Evolutionary conservation across 1,284 basidiomycete species (phyloP).

Genomic region (Leccinum laetum): DNA sequence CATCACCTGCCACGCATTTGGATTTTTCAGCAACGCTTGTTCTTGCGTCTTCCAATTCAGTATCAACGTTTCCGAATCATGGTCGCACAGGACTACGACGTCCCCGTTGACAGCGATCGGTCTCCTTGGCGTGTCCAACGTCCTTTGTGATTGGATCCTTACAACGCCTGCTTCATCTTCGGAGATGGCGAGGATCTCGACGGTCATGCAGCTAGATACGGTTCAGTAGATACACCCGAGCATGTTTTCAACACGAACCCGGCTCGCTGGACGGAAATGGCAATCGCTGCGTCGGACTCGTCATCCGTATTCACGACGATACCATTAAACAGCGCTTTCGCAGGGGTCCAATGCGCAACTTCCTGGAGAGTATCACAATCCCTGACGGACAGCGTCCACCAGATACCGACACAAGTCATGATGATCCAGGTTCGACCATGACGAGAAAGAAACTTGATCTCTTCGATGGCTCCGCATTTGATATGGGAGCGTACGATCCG

Average conservation of each 20-base stretch:
- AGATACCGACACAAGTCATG: slow-evolving; percentile 58
- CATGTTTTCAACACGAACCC: slow-evolving; percentile 34
- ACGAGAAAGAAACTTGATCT: slow-evolving; percentile 53
- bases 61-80: slow-evolving; percentile 47
- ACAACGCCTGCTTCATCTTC: slow-evolving; percentile 8
- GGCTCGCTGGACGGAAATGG: slow-evolving; percentile 43
- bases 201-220: slow-evolving; percentile 9
- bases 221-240: slow-evolving; percentile 9
- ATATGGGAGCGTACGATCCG: slow-evolving; percentile 27
- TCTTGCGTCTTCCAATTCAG: slow-evolving; percentile 51
- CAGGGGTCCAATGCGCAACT: slow-evolving; percentile 51
- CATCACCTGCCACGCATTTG: slow-evolving; percentile 26
- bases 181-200: slow-evolving; percentile 28
- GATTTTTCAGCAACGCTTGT: slow-evolving; percentile 46
- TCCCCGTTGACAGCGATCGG: slow-evolving; percentile 50
- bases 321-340: slow-evolving; percentile 49
- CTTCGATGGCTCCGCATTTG: slow-evolving; percentile 44
- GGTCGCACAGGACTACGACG: slow-evolving; percentile 52
- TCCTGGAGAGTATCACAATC: slow-evolving; percentile 34
- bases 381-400: slow-evolving; percentile 56
- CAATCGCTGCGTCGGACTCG: slow-evolving; percentile 45
- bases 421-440: slow-evolving; percentile 43
- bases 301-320: slow-evolving; percentile 49
- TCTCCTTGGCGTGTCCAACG: slow-evolving; percentile 37
- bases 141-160: slow-evolving; percentile 11